Conservation (phyloP, 257 asterid genomes). For the Cinchona pubescens region DNA sequence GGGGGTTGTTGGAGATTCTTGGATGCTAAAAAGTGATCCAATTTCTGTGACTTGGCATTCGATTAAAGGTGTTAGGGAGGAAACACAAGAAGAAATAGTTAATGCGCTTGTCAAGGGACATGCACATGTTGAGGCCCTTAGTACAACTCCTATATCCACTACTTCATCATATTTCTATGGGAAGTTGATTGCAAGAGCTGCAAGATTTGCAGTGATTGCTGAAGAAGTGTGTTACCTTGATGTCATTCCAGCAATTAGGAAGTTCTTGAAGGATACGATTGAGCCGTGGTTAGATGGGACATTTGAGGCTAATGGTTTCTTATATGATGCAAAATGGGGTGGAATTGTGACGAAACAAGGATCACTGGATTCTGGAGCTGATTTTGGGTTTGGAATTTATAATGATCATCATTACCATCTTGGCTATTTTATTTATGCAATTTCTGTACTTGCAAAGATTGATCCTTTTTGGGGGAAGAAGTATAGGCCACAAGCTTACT, state of each 20-base stretch:
- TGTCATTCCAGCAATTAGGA: conserved; percentile 58
- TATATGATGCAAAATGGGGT: conserved; percentile 87
- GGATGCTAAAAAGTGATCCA: conserved; percentile 74
- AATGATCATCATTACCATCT: conserved; percentile 88
- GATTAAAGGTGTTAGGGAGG: conserved; percentile 61
- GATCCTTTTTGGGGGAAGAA: conserved; percentile 89
- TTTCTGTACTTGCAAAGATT: conserved; percentile 82
- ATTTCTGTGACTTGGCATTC: conserved; percentile 90
- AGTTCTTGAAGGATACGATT: conserved; percentile 77
- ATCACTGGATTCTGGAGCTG: conserved; percentile 71
- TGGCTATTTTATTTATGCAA: conserved; percentile 82
- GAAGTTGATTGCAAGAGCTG: conserved; percentile 86
- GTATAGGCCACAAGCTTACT: conserved; percentile 65
- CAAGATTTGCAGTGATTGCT: conserved; percentile 88
- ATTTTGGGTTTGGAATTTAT: conserved; percentile 85
- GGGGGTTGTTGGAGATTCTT: conserved; percentile 86
- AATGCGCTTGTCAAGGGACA: conserved; percentile 55
- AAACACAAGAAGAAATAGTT: conserved; percentile 45
- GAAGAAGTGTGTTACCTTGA: conserved; percentile 70
- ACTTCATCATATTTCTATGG: conserved; percentile 77
- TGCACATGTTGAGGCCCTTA: conserved; percentile 61
- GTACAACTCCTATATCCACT: conserved; percentile 47
- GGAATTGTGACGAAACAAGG: conserved; percentile 87
- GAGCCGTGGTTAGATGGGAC: conserved; percentile 93
- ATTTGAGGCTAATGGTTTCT: conserved; percentile 65